A percentile compares a stretch with the other conserved stretches of the same genome.
Conservation (phyloP, 306 rosid species). For the Delonix regia region DNA sequence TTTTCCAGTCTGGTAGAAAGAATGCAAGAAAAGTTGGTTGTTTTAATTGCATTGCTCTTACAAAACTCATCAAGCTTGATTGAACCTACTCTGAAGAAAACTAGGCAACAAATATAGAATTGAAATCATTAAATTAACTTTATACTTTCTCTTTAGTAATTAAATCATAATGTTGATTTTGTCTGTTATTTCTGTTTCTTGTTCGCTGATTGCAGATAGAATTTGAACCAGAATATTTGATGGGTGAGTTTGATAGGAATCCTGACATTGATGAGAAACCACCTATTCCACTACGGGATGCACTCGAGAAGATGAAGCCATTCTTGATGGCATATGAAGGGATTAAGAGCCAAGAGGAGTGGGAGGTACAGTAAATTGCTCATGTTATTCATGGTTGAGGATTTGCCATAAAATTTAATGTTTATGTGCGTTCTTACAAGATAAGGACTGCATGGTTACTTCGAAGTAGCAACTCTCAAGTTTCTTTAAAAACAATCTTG, state of each 20-base stretch:
- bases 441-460: too few species aligned
- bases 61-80: conserved; percentile 1
- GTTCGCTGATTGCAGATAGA: conserved; percentile 69
- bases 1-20: conserved; percentile 2
- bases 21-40: conserved; percentile 13
- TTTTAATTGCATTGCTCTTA: conserved; percentile 6
- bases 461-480: too few species aligned
- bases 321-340: conserved; percentile 91
- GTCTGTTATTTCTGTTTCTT: conserved; percentile 12
- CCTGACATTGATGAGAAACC: conserved; percentile 92
- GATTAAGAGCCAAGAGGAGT: conserved; percentile 86
- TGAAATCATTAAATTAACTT: not conserved
- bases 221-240: conserved; percentile 81
- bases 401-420: conserved; percentile 13
- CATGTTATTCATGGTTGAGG: conserved; percentile 12
- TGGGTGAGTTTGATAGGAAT: conserved; percentile 82
- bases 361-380: conserved; percentile 74
- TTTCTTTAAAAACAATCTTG: not conserved
- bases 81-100: not conserved
- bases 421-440: too few species aligned
- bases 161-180: conserved; percentile 12
- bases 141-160: not conserved
- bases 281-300: conserved; percentile 80
- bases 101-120: not conserved
- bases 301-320: conserved; percentile 92